phyloP scores from a whole-genome alignment of 257 asterid species.

The Solanum appendiculatum region DNA sequence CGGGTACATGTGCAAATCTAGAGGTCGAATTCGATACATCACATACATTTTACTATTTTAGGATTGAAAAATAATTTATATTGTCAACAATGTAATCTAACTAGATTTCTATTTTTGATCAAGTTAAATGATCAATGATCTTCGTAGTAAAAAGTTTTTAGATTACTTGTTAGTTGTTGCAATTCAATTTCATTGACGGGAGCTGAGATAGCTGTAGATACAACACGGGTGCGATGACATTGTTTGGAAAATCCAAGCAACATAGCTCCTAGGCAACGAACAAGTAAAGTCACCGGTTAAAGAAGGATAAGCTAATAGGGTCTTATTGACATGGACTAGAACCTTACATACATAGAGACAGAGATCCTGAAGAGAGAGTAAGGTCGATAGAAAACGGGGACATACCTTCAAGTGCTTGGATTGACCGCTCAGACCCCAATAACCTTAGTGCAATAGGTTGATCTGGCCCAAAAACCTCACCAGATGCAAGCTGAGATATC shows the following conservation, averaged over 20 bases:
- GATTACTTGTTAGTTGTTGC: neutral
- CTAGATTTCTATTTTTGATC: neutral
- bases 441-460: slow-evolving; percentile 85
- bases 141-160: neutral
- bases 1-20: neutral
- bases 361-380: neutral
- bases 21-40: neutral
- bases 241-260: neutral
- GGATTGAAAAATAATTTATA: neutral
- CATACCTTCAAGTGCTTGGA: slow-evolving; percentile 94
- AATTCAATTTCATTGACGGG: neutral
- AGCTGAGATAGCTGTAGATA: neutral
- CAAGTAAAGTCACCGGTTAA: neutral
- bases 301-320: neutral
- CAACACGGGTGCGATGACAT: neutral
- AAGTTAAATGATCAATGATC: neutral
- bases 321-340: neutral
- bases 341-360: neutral
- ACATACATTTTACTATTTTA: neutral
- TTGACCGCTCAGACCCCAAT: slow-evolving; percentile 85
- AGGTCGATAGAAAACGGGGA: neutral
- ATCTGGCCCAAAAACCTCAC: slow-evolving; percentile 86
- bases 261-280: neutral
- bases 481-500: slow-evolving; percentile 62
- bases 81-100: neutral